These are phyloP conservation scores for Mallotus repandus DNA, from an alignment of 441 rosid genomes.

Conservation along the genomic window DNA sequence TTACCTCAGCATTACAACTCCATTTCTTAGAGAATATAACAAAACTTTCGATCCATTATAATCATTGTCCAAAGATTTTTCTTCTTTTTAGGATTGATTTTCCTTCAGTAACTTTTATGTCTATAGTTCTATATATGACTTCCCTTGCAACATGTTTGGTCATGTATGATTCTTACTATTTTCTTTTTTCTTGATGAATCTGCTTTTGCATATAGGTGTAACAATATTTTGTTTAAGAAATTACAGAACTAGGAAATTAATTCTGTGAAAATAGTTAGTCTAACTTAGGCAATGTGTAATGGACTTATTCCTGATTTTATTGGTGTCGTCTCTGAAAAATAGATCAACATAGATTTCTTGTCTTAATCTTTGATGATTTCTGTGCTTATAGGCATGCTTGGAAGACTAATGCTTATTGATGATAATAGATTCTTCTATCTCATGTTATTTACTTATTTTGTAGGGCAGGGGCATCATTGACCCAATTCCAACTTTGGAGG, in stretches of 20 bases:
- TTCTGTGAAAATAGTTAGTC: not conserved
- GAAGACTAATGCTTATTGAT: not conserved
- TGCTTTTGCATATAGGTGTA: not conserved
- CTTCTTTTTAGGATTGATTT: not conserved
- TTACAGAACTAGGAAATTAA: not conserved
- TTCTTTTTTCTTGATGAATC: too few species aligned
- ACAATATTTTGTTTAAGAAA: not conserved
- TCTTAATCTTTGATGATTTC: slow-evolving; percentile 1
- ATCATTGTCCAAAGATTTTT: not conserved
- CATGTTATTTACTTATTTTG: slow-evolving; percentile 35
- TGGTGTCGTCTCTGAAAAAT: not conserved
- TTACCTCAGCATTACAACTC: not conserved
- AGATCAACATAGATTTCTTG: not conserved
- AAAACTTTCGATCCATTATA: not conserved
- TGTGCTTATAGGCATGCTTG: not conserved
- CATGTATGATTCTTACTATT: not conserved
- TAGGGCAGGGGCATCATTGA: slow-evolving; percentile 89
- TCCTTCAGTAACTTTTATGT: too few species aligned
- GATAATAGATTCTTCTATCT: slow-evolving; percentile 27
- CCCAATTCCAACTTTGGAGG: slow-evolving; percentile 85
- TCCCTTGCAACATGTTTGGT: not conserved
- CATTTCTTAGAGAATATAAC: not conserved
- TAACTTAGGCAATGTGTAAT: not conserved
- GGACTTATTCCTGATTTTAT: not conserved
- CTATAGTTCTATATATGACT: not conserved